phyloP scores from a whole-genome alignment of 164 flowering plant genomes.

The Tetracentron sinense region DNA sequence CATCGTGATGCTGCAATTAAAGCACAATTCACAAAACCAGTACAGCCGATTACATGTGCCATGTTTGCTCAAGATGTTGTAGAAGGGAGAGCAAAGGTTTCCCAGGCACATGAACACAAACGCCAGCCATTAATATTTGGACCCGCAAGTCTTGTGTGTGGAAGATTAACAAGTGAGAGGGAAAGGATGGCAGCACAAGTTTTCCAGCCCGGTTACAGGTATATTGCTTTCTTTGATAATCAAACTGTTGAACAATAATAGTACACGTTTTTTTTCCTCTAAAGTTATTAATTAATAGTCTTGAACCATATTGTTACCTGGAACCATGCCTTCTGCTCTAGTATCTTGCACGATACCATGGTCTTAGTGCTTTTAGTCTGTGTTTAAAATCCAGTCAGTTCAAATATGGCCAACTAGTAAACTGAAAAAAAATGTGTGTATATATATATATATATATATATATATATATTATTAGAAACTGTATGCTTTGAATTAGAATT shows the following conservation, averaged over 20 bases:
- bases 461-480: too few species aligned
- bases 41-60: slow-evolving; percentile 92
- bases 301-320: neutral
- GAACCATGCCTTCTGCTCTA: too few species aligned
- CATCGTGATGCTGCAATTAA: slow-evolving; percentile 73
- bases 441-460: too few species aligned
- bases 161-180: slow-evolving; percentile 67
- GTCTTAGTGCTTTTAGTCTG: too few species aligned
- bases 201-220: slow-evolving; percentile 91
- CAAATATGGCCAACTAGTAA: too few species aligned
- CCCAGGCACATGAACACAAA: slow-evolving; percentile 80
- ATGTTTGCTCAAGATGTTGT: slow-evolving; percentile 98
- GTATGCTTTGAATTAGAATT: too few species aligned
- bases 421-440: too few species aligned
- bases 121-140: slow-evolving; percentile 89
- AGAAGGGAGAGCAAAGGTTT: slow-evolving; percentile 84
- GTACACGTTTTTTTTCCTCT: neutral
- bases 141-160: slow-evolving; percentile 79
- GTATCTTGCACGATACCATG: too few species aligned
- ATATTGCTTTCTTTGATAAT: neutral
- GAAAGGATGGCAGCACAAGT: slow-evolving; percentile 89
- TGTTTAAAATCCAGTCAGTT: too few species aligned
- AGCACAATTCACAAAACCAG: slow-evolving; percentile 63
- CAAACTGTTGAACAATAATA: neutral
- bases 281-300: neutral